Evolutionary conservation across 192 early-diverging fungal species (phyloP), one percentile per base, ranked within the genome.

Genomic region (Podochytrium sp.): DNA sequence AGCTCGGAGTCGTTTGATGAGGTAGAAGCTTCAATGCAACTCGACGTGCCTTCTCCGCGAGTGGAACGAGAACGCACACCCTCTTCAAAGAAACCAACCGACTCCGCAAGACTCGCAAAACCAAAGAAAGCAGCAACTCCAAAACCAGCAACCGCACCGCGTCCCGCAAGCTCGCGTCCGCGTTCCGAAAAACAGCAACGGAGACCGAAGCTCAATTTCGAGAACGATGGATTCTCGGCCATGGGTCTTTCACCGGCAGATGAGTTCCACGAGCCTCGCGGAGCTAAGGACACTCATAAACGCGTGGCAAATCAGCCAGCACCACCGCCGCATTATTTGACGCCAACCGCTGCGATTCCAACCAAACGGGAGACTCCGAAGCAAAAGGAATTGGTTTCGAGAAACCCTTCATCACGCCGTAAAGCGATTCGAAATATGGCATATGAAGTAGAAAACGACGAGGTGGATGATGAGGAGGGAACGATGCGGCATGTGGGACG

Each of bases 201-300:
- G 10, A 2, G 64, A 32, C 27, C 49, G 14, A 25, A 25, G 10
- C 32, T 39, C 30, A 51, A 55, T n/a, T 32, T 69, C 14, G 66
- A 51, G 10, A 69, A 25, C 35, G 66, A 69, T 39, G 66, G 66
- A 20, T 69, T 69, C 37, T 69, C 66, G 14, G 66, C 66, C 7
- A 69, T 69, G 66, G 66, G 66, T 12, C 33, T 69, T 14, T 29
- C 47, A 20, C 16, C 10, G 52, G 7, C 52, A 25, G 52, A 55
- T 25, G 52, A 55, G 7, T 55, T 0, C 10, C 12, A 6, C 10
- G 7, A 10, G 20, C 30, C 1, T 20, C 52, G 30, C 5, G 0
- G 16, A 0, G 10, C 12, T 23, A 69, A 69, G 32, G 20, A 69
- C 20, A 37, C 18, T 47, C 23, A 29, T n/a, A 40, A 47, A 65